Evolutionary conservation across 2,329 filamentous ascomycete species (phyloP).

Genomic region (Fusarium sp.): DNA sequence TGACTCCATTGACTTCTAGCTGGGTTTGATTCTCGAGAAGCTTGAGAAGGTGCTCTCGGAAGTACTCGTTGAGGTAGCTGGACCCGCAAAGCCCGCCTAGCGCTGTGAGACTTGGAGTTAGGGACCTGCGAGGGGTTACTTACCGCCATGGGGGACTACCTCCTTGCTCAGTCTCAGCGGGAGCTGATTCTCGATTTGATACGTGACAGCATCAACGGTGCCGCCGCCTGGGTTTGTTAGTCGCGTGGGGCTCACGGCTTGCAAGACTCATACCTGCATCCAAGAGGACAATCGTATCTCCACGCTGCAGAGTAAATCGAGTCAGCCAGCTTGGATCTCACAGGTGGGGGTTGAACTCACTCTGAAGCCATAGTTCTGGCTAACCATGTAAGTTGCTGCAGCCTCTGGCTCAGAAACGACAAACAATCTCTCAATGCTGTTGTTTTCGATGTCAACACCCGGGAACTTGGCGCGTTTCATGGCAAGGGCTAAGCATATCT

Average conservation of each 20-base stretch:
- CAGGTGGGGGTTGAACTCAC: not conserved
- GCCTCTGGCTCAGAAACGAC: conserved; percentile 18
- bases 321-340: not conserved
- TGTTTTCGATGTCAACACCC: not conserved
- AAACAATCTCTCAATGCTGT: conserved; percentile 4
- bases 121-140: not conserved
- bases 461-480: not conserved
- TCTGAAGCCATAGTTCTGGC: not conserved
- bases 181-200: not conserved
- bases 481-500: not conserved
- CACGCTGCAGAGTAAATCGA: not conserved
- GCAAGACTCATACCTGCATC: not conserved
- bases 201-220: not conserved
- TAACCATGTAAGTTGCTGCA: not conserved
- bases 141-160: not conserved
- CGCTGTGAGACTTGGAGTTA: not conserved
- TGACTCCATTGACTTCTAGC: not conserved
- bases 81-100: conserved; percentile 3
- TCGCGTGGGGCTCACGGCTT: accelerated
- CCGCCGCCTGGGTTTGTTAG: not conserved
- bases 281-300: not conserved
- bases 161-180: not conserved
- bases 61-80: not conserved
- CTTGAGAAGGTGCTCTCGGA: not conserved
- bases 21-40: not conserved